These are phyloP conservation scores for Talaromyces atroroseus DNA, from an alignment of 2,329 filamentous ascomycete genomes.

Conservation along the genomic window DNA sequence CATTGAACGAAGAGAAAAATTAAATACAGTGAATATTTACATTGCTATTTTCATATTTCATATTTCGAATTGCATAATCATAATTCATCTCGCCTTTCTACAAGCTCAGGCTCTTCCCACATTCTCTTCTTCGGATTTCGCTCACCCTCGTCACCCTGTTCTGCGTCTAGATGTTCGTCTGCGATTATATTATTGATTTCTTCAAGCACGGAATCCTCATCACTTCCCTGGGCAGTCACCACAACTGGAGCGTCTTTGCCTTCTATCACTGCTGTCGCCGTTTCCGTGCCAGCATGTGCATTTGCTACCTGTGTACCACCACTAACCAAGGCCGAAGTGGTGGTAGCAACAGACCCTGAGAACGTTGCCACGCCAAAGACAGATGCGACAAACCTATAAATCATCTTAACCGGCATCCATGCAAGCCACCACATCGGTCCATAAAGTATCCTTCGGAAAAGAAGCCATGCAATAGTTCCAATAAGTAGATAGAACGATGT, in stretches of 20 bases:
- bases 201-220: conserved; percentile 36
- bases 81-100: conserved; percentile 33
- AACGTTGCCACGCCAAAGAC: conserved; percentile 50
- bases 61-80: neutral
- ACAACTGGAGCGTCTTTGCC: conserved; percentile 9
- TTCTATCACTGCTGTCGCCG: conserved; percentile 2
- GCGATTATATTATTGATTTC: conserved; percentile 37
- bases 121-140: conserved; percentile 46
- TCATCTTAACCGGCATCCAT: conserved; percentile 69
- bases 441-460: conserved; percentile 80
- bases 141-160: conserved; percentile 32
- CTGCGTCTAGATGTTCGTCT: conserved; percentile 20
- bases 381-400: conserved; percentile 56
- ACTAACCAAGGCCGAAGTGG: conserved; percentile 15
- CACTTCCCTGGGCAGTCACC: conserved; percentile 18
- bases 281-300: conserved; percentile 13
- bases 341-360: conserved; percentile 22
- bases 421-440: conserved; percentile 87
- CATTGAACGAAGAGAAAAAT: neutral
- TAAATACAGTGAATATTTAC: neutral
- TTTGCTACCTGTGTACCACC: conserved; percentile 19
- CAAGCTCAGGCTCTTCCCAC: conserved; percentile 40
- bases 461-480: conserved; percentile 73
- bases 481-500: conserved; percentile 79
- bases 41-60: neutral